Percentiles rank a stretch among this genome's conserved stretches.
These are phyloP conservation scores for Entophlyctis luteolus DNA, from an alignment of 192 early-diverging fungal species.

Conservation along the genomic window DNA sequence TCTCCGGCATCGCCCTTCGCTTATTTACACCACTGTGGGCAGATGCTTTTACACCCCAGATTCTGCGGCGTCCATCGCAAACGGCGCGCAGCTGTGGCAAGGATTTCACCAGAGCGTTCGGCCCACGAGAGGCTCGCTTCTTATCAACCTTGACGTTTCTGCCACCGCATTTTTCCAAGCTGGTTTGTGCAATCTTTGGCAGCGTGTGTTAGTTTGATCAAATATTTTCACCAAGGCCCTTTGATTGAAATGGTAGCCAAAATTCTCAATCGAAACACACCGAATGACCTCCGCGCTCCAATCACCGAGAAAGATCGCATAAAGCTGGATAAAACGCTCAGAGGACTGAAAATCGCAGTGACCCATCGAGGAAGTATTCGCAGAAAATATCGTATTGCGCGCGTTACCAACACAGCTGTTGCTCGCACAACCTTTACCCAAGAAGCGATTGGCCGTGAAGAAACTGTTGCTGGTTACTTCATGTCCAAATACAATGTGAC, in stretches of 20 bases:
- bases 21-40: slow-evolving; percentile 72
- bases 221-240: slow-evolving; percentile 38
- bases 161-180: slow-evolving; percentile 61
- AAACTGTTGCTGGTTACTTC: slow-evolving; percentile 78
- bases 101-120: slow-evolving; percentile 88
- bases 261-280: slow-evolving; percentile 55
- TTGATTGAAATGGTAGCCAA: slow-evolving; percentile 68
- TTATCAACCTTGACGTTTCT: slow-evolving; percentile 59
- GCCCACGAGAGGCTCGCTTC: slow-evolving; percentile 63
- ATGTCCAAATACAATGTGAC: slow-evolving; percentile 63
- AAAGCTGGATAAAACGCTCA: slow-evolving; percentile 45
- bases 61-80: slow-evolving; percentile 47
- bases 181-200: slow-evolving; percentile 17
- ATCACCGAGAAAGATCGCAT: slow-evolving; percentile 48
- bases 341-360: slow-evolving; percentile 49
- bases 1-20: slow-evolving; percentile 78
- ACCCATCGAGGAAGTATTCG: slow-evolving; percentile 61
- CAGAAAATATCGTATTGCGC: slow-evolving; percentile 69
- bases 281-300: slow-evolving; percentile 41
- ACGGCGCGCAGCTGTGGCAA: slow-evolving; percentile 87
- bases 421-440: slow-evolving; percentile 65
- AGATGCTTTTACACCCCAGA: slow-evolving; percentile 89
- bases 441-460: slow-evolving; percentile 44
- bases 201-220: background rate
- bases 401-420: slow-evolving; percentile 64